A percentile compares a stretch with the other conserved stretches of the same genome.
phyloP scores from a whole-genome alignment of 140 eudicot genomes.

The Bidens hawaiensis region DNA sequence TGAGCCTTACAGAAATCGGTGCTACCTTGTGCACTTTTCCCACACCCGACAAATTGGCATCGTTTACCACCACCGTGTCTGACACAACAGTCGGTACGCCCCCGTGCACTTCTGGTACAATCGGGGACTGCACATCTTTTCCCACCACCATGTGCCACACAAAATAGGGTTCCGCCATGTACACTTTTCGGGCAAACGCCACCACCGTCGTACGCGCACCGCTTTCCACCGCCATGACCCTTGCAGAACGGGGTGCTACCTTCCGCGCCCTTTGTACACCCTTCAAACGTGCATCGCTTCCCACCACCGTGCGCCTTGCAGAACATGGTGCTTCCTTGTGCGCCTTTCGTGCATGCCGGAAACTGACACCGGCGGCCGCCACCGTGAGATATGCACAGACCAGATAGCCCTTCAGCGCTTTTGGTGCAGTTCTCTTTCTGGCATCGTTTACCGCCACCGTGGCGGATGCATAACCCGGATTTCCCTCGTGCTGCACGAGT shows the following conservation, averaged over 20 bases:
- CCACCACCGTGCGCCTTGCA: slow-evolving; percentile 99
- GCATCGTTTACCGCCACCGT: slow-evolving; percentile 97
- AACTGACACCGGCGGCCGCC: slow-evolving; percentile 97
- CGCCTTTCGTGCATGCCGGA: slow-evolving; percentile 72
- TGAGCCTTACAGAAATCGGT: slow-evolving; percentile 98
- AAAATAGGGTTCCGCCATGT: slow-evolving; percentile 90
- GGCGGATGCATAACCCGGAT: slow-evolving; percentile 95
- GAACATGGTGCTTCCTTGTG: slow-evolving; percentile 92
- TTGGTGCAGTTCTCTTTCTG: slow-evolving; percentile 81
- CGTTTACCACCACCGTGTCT: slow-evolving; percentile 99
- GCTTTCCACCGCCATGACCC: slow-evolving; percentile 97
- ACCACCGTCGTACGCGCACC: slow-evolving; percentile 78
- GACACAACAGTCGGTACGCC: slow-evolving; percentile 91
- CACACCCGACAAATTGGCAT: slow-evolving; percentile 57
- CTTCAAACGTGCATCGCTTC: slow-evolving; percentile 72
- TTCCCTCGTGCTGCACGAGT: slow-evolving; percentile 85
- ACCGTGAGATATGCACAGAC: slow-evolving; percentile 97
- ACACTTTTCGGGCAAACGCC: slow-evolving; percentile 93
- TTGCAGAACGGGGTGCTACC: slow-evolving; percentile 95
- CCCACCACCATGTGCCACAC: slow-evolving; percentile 98
- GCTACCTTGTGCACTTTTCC: slow-evolving; percentile 98
- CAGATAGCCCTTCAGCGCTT: slow-evolving; percentile 94
- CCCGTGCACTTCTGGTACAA: slow-evolving; percentile 91
- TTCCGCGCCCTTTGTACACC: slow-evolving; percentile 94
- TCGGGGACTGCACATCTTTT: slow-evolving; percentile 82